A percentile compares a stretch with the other conserved stretches of the same genome.
phyloP scores from a whole-genome alignment of 768 basidiomycete species.

The Serendipita sp. region DNA sequence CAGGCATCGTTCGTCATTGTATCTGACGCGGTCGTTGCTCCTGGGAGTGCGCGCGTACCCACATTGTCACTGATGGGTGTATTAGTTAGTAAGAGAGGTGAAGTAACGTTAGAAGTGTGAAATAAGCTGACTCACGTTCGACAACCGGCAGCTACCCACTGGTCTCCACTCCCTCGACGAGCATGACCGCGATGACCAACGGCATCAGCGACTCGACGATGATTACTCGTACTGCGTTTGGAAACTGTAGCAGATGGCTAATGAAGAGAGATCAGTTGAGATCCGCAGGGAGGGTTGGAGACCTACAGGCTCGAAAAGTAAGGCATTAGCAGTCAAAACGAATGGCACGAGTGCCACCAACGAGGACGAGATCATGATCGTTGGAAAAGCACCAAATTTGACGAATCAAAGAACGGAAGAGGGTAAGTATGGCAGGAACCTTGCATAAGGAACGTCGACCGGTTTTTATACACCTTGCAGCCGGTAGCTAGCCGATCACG shows the following conservation, averaged over 20 bases:
- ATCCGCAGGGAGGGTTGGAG: background rate
- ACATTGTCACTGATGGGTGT: background rate
- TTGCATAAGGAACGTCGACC: no score
- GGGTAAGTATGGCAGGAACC: no score
- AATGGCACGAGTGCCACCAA: background rate
- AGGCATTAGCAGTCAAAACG: background rate
- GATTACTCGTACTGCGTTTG: background rate
- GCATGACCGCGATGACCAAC: background rate
- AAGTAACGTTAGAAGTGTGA: background rate
- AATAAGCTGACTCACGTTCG: background rate
- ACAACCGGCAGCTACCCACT: background rate
- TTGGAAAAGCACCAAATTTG: no score
- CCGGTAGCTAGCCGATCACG: no score
- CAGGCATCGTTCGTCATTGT: constrained; percentile 3
- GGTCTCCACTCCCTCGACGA: background rate
- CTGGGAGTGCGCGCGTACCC: background rate
- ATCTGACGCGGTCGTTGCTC: background rate
- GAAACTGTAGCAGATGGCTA: background rate
- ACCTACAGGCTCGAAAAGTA: background rate
- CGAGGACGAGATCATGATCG: background rate
- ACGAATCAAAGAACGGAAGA: no score
- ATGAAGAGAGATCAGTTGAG: background rate
- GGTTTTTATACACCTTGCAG: no score
- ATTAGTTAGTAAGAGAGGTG: background rate
- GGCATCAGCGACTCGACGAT: background rate